Evolutionary conservation across 768 basidiomycete species (phyloP).

Genomic region (Mycena maculata): DNA sequence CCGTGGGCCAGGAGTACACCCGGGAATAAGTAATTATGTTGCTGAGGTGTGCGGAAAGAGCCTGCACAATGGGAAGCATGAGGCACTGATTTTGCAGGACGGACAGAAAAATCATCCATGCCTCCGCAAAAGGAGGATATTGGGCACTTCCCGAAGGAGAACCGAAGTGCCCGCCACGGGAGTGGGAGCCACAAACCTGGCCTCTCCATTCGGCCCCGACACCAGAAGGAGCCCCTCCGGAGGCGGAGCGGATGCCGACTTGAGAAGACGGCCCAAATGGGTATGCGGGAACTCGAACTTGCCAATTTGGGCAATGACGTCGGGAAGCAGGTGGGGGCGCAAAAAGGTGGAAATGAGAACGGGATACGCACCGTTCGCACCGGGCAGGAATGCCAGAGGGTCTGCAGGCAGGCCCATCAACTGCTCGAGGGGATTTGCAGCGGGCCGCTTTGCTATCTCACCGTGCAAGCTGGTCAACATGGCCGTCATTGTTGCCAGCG

Average conservation of each 20-base stretch:
- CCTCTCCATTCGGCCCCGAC: background rate
- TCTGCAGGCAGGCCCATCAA: background rate
- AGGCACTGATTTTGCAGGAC: background rate
- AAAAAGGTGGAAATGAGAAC: background rate
- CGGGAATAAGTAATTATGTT: background rate
- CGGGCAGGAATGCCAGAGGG: background rate
- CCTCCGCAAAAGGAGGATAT: slow-evolving; percentile 6
- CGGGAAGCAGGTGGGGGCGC: slow-evolving; percentile 12
- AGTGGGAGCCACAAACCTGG: background rate
- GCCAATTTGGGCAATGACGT: slow-evolving; percentile 12
- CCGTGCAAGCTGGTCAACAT: too few species aligned
- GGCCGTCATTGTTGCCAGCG: slow-evolving; percentile 1
- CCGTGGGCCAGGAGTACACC: background rate
- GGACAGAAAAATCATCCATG: slow-evolving; percentile 6
- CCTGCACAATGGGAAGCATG: background rate
- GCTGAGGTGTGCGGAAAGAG: background rate
- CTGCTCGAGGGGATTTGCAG: background rate
- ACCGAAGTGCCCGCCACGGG: background rate
- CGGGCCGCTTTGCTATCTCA: too few species aligned
- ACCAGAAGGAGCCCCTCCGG: background rate
- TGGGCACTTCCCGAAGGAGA: background rate
- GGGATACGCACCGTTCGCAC: slow-evolving; percentile 10
- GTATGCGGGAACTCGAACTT: slow-evolving; percentile 12
- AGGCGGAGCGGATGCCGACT: background rate
- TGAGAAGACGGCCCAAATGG: slow-evolving; percentile 13